Conservation (phyloP, 108 stramenopile genomes). For the Mediolabrus comicus region DNA sequence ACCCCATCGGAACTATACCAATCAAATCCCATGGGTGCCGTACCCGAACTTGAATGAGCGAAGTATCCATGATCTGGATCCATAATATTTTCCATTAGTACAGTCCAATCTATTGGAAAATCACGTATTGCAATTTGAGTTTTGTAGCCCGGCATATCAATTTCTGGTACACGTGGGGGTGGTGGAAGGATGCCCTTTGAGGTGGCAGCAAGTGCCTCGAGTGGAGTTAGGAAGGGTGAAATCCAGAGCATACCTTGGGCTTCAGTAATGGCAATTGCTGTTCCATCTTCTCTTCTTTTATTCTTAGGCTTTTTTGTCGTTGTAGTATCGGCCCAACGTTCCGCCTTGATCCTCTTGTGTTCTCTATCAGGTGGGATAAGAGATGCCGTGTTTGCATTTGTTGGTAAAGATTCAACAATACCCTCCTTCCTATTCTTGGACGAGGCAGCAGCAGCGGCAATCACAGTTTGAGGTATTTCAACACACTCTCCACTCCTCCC, state of each 20-base stretch:
- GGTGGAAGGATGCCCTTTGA: conserved; percentile 5
- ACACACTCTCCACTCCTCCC: conserved; percentile 52
- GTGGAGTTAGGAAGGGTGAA: conserved; percentile 45
- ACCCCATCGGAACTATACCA: conserved; percentile 52
- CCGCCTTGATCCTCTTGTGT: neutral
- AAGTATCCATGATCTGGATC: conserved; percentile 79
- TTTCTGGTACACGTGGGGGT: conserved; percentile 64
- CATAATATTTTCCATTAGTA: conserved; percentile 68
- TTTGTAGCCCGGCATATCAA: conserved; percentile 45
- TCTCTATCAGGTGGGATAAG: too few relatives aligned
- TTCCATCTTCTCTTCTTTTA: conserved; percentile 36
- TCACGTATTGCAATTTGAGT: conserved; percentile 47
- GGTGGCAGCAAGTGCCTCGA: conserved; percentile 46
- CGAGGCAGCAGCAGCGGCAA: neutral
- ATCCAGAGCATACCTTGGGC: conserved; percentile 63
- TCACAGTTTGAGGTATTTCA: conserved; percentile 59
- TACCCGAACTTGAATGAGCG: conserved; percentile 49
- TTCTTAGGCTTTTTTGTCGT: neutral
- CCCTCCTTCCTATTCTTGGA: neutral
- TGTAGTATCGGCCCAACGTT: neutral
- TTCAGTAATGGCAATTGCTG: conserved; percentile 45
- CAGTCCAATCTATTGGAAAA: conserved; percentile 68
- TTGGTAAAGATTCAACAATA: too few relatives aligned
- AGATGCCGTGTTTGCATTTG: too few relatives aligned
- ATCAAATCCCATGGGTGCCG: conserved; percentile 49